Base-by-base conservation (phyloP, 768 basidiomycete genomes). In the Termitomyces sp. region DNA sequence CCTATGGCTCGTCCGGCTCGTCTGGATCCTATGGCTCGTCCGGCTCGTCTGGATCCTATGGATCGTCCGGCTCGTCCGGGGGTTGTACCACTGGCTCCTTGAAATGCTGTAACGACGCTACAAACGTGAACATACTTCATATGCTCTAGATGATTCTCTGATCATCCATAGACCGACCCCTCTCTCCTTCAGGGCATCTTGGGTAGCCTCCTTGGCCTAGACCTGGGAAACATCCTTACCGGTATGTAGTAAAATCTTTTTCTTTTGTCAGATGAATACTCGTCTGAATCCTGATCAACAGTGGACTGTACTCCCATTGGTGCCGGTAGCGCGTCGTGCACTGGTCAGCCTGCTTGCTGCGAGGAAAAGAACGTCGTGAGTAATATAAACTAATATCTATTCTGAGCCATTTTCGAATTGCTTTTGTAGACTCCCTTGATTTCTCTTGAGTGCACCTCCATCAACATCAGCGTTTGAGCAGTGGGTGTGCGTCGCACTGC, bases 311-410 rank as follows among this genome's bases (percentile, higher is more conserved):
- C 0, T 5, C 42, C 46, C 4, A 22, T 46, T 29, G 46, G 34
- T 12, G 12, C 14, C 5, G 5, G 1, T 22, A 31, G 42, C 4
- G 5, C 39, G 13, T 41, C 51, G 5, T 56, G 55, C 27, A 13
- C 14, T 32, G 13, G 8, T 16, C 55, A 56, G 26, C 20, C n/a
- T 4, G 46, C 47, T 5, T 56, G 55, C 29, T 56, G 55, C 29
- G 9, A 8, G n/a, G n/a, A n/a, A 0, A 6, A 41, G 20, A 32
- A 5, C 29, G 14, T 49, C 16, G 55, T 56, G 46, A 47, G 47
- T 49, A 12, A n/a, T 26, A 10, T 3, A 2, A n/a, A n/a, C n/a
- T 26, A 16, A 3, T 3, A 3, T 29, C 5, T 37, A 26, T 22
- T 10, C 16, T 8, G 6, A 31, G 5, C 9, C 22, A 6, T n/a